Base-by-base conservation (phyloP, 2,329 filamentous ascomycete species). In the Aspergillus uvarum region DNA sequence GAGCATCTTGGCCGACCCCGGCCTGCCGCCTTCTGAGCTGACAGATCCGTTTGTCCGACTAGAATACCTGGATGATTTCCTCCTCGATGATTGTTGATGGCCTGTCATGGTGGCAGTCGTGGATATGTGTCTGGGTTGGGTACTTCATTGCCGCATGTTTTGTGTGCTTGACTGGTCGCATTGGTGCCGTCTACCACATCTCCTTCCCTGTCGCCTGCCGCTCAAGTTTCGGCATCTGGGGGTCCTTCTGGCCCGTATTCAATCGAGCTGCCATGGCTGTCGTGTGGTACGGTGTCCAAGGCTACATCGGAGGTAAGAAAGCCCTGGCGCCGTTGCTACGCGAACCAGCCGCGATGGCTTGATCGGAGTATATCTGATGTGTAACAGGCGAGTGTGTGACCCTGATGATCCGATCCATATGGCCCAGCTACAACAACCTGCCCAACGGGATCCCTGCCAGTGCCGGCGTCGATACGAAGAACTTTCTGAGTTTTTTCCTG, bases 41-140 rank as follows among this genome's bases (percentile, higher is more conserved):
- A 58, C 56, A 2, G 54, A 59, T 22, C 2, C 24, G 6, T 3
- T 14, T 22, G 47, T 14, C 22, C 16, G 6, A 48, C 65, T 58
- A 86, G 77, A 95, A 94, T 76, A 95, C 91, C 1, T 96, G 91
- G 92, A 96, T 96, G 91, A 95, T 96, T 63, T 89, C 90, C 0
- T 91, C 89, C 1, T 87, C 89, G 42, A 92, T 92, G 85, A 91
- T 96, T 35, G 84, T 89, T 1, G 81, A 79, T 51, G 91, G 91
- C 12, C 81, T 96, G 22, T 91, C 90, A 7, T 96, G 92, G 92
- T 96, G 92, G 92, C 91, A 96, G 77, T 89, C 90, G 2, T 92
- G 89, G 88, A 78, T 92, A n/a, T 92, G 90, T 70, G 90, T 96
- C 48, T 94, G 92, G 88, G 78, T 93, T 29, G 92, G 93, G 57